Evolutionary conservation across 2,329 filamentous ascomycete species (phyloP).

Genomic region (Thelonectria discophora): DNA sequence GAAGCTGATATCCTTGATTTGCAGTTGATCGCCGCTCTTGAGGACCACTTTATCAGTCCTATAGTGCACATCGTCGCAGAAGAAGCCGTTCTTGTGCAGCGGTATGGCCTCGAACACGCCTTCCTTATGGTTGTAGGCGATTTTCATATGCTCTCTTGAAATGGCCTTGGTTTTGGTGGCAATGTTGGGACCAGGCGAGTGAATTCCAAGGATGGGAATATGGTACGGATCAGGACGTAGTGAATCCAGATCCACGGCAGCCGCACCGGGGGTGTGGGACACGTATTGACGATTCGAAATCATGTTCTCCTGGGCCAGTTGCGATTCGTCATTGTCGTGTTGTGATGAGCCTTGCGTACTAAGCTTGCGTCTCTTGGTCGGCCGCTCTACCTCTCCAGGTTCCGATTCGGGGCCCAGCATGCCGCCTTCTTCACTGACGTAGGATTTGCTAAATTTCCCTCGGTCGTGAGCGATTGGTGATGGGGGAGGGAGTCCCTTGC

Average conservation of each 20-base stretch:
- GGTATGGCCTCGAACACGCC: constrained; percentile 72
- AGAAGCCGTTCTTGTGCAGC: constrained; percentile 73
- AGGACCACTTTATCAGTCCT: constrained; percentile 65
- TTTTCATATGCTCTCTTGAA: constrained; percentile 77
- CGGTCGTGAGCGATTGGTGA: constrained; percentile 60
- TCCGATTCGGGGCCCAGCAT: constrained; percentile 72
- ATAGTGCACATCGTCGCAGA: constrained; percentile 69
- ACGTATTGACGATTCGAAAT: constrained; percentile 68
- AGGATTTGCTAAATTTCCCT: constrained; percentile 68
- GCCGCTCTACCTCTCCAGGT: constrained; percentile 59
- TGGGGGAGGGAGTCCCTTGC: constrained; percentile 60
- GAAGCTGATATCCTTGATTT: constrained; percentile 76
- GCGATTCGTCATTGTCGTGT: constrained; percentile 53
- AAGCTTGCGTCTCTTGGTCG: constrained; percentile 57
- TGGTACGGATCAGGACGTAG: constrained; percentile 69
- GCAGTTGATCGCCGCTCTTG: constrained; percentile 71
- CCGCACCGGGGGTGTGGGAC: constrained; percentile 67
- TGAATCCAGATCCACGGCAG: constrained; percentile 66
- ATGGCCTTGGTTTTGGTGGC: constrained; percentile 74
- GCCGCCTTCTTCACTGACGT: constrained; percentile 74
- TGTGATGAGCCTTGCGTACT: constrained; percentile 55
- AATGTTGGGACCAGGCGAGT: constrained; percentile 71
- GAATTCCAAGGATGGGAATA: constrained; percentile 75
- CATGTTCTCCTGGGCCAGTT: constrained; percentile 52
- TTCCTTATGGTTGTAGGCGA: constrained; percentile 71